Base-by-base conservation (phyloP, 495 filamentous ascomycete genomes). In the Penicillium angulare region DNA sequence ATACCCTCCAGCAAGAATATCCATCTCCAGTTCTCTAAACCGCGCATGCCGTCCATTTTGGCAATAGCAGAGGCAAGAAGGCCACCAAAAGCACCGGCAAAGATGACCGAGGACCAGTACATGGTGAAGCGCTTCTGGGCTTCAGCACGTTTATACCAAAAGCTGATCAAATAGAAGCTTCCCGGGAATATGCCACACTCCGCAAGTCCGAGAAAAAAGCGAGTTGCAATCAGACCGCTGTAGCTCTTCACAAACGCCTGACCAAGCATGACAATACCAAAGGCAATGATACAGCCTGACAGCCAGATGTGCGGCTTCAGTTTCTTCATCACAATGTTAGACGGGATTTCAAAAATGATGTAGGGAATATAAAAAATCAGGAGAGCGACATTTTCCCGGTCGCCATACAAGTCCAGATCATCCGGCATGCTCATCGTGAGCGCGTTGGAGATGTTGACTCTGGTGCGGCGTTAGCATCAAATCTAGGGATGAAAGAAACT, bases 341-440 rank as follows among this genome's bases (percentile, higher is more conserved):
- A 86, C 3, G 89, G 89, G 40, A 93, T 90, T 65, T 75, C 88
- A 56, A 84, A 82, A 23, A 88, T 41, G 51, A 90, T 76, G 64
- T 92, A 92, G 0, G 89, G 87, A 0, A 92, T 79, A 69, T 92
- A 95, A 74, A 92, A 90, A 56, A 90, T 87, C 36, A 77, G 78
- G 26, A 89, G 68, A 0, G 83, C 85, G 13, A 75, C 80, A 61
- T 88, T 88, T 69, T 79, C 87, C 61, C 85, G 46, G 36, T 80
- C 70, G 33, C 43, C 42, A 20, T 46, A 41, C 15, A 53, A 16
- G 18, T 50, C n/a, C 15, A 62, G 33, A 29, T 62, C 59, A 21
- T 45, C 34, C 4, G 20, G 29, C 27, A 62, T 39, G 15, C 59
- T 50, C 20, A 55, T 45, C 1, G 48, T 54, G 27, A 59, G 33